Base-by-base conservation (phyloP, 2,329 filamentous ascomycete species). In the Epichloe baconii region DNA sequence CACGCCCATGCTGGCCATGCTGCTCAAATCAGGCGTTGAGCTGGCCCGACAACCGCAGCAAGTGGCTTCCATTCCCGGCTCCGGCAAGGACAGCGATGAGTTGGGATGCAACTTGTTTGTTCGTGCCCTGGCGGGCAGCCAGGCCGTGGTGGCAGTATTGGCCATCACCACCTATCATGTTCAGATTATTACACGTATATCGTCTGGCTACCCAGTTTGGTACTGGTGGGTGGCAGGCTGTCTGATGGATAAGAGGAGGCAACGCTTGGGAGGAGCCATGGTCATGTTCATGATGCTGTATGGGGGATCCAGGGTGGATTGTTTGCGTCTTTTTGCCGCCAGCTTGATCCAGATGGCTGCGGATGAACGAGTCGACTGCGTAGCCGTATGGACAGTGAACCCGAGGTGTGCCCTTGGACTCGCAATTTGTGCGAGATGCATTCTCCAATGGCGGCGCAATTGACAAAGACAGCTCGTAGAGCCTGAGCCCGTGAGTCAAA, bases 181-280 rank as follows among this genome's bases (percentile, higher is more conserved):
- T 26, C 93, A 98, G 67, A 94, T 98, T 58, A 85, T 97, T 60
- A 95, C 85, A 44, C 80, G 93, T 23, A 76, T 98, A 15, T 85
- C 88, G 1, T 95, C 90, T 0, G 91, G 83, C 0, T 95, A 91
- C 66, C 86, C 89, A 1, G 68, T 93, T 17, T 96, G 89, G 88
- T 93, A 95, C 64, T 83, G 86, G 74, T 88, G 85, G 74, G 64
- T 95, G 40, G 86, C 86, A 1, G 69, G 68, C 4, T 66, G 64
- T 36, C 59, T 79, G 6, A 57, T 65, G 44, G 63, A 68, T 23
- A 58, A 60, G 10, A 62, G 63, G 57, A 55, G 61, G 53, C 49
- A 59, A 51, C 47, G 59, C 53, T 50, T 71, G 57, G 67, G 65
- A 0, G 60, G 62, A 17, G 62, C 59, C 47, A 63, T 81, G 15